Conservation (phyloP, 768 basidiomycete genomes). For the Pulveroboletus sp. region DNA sequence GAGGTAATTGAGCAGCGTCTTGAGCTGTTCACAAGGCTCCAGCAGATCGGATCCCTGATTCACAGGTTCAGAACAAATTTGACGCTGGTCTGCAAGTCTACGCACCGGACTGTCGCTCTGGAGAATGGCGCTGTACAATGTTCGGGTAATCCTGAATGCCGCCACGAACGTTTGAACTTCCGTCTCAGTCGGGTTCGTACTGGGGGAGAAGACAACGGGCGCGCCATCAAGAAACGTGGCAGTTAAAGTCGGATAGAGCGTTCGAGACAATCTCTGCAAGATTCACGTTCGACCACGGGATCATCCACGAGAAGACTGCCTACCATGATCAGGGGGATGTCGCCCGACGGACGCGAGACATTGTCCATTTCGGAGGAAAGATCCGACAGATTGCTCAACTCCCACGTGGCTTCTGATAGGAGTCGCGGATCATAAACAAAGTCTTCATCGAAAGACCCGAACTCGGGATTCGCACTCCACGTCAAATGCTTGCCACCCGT, state of each 20-base stretch:
- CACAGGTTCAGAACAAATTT: constrained; percentile 7
- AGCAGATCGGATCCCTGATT: constrained; percentile 23
- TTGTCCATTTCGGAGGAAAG: constrained; percentile 15
- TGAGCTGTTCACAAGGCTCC: constrained; percentile 45
- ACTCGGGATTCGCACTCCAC: constrained; percentile 26
- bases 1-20: constrained; percentile 66
- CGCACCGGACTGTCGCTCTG: constrained; percentile 39
- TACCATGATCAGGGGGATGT: constrained; percentile 27
- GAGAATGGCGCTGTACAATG: constrained; percentile 56
- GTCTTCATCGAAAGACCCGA: constrained; percentile 29
- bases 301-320: constrained; percentile 16
- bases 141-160: constrained; percentile 53
- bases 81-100: constrained; percentile 1
- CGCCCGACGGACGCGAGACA: constrained; percentile 11
- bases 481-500: constrained; percentile 17
- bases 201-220: constrained; percentile 74
- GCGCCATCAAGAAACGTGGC: constrained; percentile 87
- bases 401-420: constrained; percentile 27
- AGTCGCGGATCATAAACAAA: constrained; percentile 26
- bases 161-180: constrained; percentile 59
- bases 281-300: constrained; percentile 12
- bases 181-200: constrained; percentile 50
- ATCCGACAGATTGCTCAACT: constrained; percentile 33
- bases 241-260: constrained; percentile 74
- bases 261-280: constrained; percentile 60